These are phyloP conservation scores for Apiotrichum akiyoshidainum DNA, from an alignment of 1,284 basidiomycete genomes.

Conservation along the genomic window DNA sequence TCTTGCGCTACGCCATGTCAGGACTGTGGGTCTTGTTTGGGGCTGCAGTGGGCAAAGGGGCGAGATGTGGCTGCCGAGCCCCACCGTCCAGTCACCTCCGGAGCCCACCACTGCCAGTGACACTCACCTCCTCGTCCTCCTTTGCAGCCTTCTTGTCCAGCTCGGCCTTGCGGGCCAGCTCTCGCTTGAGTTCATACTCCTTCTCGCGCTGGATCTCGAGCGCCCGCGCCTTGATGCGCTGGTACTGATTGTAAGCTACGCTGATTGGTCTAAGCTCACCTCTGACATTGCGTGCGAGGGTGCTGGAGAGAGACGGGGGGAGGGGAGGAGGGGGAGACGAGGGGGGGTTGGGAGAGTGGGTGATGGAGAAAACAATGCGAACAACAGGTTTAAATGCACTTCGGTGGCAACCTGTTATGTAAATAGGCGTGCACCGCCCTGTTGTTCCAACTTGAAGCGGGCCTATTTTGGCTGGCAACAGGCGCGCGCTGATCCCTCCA, in stretches of 20 bases:
- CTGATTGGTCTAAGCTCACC: background rate
- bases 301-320: background rate
- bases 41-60: no score
- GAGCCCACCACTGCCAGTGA: background rate
- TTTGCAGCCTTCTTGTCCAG: conserved; percentile 35
- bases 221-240: conserved; percentile 37
- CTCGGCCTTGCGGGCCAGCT: conserved; percentile 36
- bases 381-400: background rate
- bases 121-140: conserved; percentile 43
- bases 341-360: background rate
- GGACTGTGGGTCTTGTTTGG: no score
- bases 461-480: no score
- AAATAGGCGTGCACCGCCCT: no score
- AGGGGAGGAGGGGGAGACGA: background rate
- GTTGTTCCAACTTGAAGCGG: no score
- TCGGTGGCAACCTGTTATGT: no score
- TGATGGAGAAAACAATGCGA: background rate
- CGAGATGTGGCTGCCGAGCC: no score
- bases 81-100: background rate
- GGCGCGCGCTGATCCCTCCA: no score
- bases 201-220: conserved; percentile 39
- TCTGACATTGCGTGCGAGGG: conserved; percentile 18
- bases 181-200: conserved; percentile 35
- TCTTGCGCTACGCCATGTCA: conserved; percentile 23
- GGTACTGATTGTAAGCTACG: conserved; percentile 31